A percentile compares a stretch with the other conserved stretches of the same genome.
phyloP scores from a whole-genome alignment of 257 asterid genomes.

The Solanum okadae region DNA sequence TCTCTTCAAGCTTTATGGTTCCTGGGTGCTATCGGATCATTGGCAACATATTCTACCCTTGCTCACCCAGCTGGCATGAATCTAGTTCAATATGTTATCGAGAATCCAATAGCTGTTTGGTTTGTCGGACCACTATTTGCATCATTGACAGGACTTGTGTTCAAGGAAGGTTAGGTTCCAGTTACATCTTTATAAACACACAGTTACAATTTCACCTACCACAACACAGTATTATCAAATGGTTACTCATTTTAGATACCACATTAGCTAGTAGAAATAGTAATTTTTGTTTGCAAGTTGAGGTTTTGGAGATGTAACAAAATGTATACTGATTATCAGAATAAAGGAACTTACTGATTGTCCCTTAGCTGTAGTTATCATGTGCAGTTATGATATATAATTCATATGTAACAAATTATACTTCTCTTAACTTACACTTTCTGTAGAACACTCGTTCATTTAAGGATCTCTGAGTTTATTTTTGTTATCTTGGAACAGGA shows the following conservation, averaged over 20 bases:
- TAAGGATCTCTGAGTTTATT: neutral
- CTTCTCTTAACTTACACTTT: neutral
- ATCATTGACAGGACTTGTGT: constrained; percentile 82
- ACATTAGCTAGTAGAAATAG: neutral
- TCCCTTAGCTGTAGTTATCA: neutral
- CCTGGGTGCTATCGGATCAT: constrained; percentile 62
- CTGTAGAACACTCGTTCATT: neutral
- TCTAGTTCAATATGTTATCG: constrained; percentile 64
- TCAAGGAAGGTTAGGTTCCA: constrained; percentile 66
- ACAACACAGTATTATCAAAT: neutral
- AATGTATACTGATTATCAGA: neutral
- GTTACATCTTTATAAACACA: neutral
- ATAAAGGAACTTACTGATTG: neutral
- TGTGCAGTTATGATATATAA: neutral
- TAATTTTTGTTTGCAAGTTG: neutral
- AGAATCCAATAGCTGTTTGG: constrained; percentile 76
- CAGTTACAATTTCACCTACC: neutral
- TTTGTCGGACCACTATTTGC: constrained; percentile 87
- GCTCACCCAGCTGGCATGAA: constrained; percentile 62
- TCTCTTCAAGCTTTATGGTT: constrained; percentile 75
- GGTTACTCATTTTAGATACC: neutral
- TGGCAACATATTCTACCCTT: constrained; percentile 38
- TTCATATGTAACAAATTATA: neutral
- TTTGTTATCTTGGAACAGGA: constrained; percentile 28
- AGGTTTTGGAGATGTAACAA: neutral